Conservation (phyloP, 2,329 filamentous ascomycete genomes). For the Xylariomycetidae sp. region DNA sequence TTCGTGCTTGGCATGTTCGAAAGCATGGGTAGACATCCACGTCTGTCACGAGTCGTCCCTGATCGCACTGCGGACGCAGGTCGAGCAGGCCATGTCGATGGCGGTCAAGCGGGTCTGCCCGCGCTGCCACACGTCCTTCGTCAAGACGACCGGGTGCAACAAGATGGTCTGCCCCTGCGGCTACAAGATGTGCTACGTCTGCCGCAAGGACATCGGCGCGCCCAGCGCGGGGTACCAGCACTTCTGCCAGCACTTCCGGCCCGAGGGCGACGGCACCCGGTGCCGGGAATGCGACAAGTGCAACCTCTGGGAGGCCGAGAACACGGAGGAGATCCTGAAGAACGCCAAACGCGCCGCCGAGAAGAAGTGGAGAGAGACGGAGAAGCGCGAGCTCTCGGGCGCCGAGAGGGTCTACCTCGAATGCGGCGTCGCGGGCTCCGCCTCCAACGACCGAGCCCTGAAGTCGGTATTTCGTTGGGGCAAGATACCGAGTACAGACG, state of each 20-base stretch:
- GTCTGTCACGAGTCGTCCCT: slow-evolving; percentile 82
- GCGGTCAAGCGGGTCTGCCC: slow-evolving; percentile 95
- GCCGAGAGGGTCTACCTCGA: slow-evolving; percentile 54
- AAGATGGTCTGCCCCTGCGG: slow-evolving; percentile 94
- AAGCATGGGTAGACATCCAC: slow-evolving; percentile 84
- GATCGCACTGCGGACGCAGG: slow-evolving; percentile 77
- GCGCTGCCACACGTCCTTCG: slow-evolving; percentile 83
- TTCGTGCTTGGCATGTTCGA: slow-evolving; percentile 79
- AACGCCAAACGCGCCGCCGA: slow-evolving; percentile 69
- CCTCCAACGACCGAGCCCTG: slow-evolving; percentile 9
- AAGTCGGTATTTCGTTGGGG: slow-evolving; percentile 12
- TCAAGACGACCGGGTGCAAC: slow-evolving; percentile 93
- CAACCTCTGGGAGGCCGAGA: slow-evolving; percentile 74
- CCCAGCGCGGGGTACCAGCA: slow-evolving; percentile 75
- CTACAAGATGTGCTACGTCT: slow-evolving; percentile 98
- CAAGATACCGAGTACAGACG: slow-evolving; percentile 21
- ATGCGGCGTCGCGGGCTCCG: slow-evolving; percentile 36
- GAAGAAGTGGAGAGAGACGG: slow-evolving; percentile 62
- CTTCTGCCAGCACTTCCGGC: slow-evolving; percentile 93
- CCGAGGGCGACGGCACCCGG: slow-evolving; percentile 64
- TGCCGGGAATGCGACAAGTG: slow-evolving; percentile 79
- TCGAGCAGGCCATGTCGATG: slow-evolving; percentile 89
- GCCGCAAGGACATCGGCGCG: slow-evolving; percentile 67
- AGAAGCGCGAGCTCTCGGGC: slow-evolving; percentile 52
- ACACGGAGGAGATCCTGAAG: slow-evolving; percentile 63